Evolutionary conservation across 495 filamentous ascomycete genomes (phyloP), one percentile per base, ranked within the genome.

Genomic region (Aspergillus coremiiformis): DNA sequence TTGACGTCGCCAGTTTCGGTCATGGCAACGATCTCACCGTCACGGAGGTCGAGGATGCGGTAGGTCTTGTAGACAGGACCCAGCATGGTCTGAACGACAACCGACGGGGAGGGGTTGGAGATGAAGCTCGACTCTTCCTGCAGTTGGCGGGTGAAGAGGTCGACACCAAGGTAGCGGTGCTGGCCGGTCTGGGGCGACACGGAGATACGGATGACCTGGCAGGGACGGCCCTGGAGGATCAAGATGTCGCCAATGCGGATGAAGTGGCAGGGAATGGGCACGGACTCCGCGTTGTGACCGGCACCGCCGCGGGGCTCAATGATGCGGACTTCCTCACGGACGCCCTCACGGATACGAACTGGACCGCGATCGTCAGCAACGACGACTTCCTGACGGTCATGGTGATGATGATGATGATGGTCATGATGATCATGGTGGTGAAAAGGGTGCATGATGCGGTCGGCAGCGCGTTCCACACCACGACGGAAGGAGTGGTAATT

Each of bases 1-100:
- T 97, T 97, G 81, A 98, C 90, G 71, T 97, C 93, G 61, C 93
- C 93, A 53, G 76, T 81, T 78, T 89, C 86, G 60, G 85, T 89
- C 85, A 90, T 89, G 67, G 85, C 84, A 51, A 87, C 84, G 44
- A 89, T 79, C 69, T 75, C 73, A 63, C 87, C 85, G 54, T 95
- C 89, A 72, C 89, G 89, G 75, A 98, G 85, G 77, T 98, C 93
- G 33, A 98, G 86, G 66, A 98, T 91, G 70, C 93, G 90, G 84
- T 98, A 98, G 79, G 96, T 95, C 87, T 97, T 97, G 90, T 96
- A 97, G 78, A 98, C 87, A 39, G 93, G 93, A 63, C 93, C 93
- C 51, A 95, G 88, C 89, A 98, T 96, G 76, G 92, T 97, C 84
- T 98, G 93, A 65, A 98, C 91, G 39, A 97, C 84, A 50, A 98